phyloP scores from a whole-genome alignment of 2,329 filamentous ascomycete species.

The Colletotrichum paranaense region DNA sequence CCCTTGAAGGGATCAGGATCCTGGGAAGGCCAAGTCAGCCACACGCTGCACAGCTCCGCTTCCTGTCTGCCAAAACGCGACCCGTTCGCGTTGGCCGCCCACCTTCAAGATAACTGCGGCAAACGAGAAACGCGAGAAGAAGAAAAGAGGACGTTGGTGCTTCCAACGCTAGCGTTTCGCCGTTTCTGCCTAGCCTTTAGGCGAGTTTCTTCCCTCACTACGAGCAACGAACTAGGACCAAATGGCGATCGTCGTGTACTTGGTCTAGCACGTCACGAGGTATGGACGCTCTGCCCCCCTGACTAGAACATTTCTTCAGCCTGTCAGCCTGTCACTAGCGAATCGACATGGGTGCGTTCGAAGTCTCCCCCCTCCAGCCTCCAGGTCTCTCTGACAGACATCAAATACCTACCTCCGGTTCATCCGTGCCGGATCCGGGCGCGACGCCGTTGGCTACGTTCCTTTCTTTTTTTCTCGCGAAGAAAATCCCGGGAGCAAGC shows the following conservation, averaged over 20 bases:
- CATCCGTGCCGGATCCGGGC: slow-evolving; percentile 16
- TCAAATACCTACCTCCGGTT: neutral
- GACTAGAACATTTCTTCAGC: slow-evolving; percentile 15
- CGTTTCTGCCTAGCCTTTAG: neutral
- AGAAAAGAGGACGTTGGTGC: neutral
- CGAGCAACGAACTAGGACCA: neutral
- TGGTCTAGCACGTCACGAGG: neutral
- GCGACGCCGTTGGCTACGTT: slow-evolving; percentile 12
- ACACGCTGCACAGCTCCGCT: neutral
- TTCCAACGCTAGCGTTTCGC: slow-evolving; percentile 23
- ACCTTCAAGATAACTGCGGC: neutral
- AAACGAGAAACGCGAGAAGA: neutral
- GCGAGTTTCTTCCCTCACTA: neutral
- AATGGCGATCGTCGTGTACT: neutral
- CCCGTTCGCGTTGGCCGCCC: slow-evolving; percentile 4
- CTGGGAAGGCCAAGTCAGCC: too few species aligned
- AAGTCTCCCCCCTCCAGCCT: neutral
- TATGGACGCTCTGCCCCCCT: neutral
- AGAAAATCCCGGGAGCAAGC: slow-evolving; percentile 3
- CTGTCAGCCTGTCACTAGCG: neutral
- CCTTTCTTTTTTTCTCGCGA: neutral
- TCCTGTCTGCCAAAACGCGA: slow-evolving; percentile 3
- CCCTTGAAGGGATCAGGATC: too few species aligned
- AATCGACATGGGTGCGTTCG: neutral
- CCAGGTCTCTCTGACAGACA: neutral